phyloP scores from a whole-genome alignment of 2,329 filamentous ascomycete species.

The Aspergillus sclerotialis region DNA sequence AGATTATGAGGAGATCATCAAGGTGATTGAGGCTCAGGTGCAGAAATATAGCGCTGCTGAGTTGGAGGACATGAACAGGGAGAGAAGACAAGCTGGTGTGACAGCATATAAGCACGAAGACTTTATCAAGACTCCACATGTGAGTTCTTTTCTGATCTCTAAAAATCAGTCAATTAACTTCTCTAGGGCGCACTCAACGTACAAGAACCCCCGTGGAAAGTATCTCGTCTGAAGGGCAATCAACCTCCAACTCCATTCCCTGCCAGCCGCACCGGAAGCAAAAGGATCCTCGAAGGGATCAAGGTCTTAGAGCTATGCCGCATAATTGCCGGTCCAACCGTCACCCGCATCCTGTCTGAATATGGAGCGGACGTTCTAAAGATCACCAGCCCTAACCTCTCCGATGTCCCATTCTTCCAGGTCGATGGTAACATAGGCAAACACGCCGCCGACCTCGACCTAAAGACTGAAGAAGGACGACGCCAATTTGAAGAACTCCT shows the following conservation, averaged over 20 bases:
- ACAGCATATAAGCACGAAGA: conserved; percentile 54
- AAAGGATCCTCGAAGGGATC: conserved; percentile 47
- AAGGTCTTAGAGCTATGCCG: conserved; percentile 69
- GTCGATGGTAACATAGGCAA: conserved; percentile 69
- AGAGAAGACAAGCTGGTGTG: conserved; percentile 54
- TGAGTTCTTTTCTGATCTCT: conserved; percentile 17
- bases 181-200: conserved; percentile 26
- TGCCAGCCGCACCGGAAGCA: conserved; percentile 23
- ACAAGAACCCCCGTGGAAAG: conserved; percentile 29
- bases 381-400: conserved; percentile 59
- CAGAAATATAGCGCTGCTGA: conserved; percentile 48
- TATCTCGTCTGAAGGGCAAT: conserved; percentile 22
- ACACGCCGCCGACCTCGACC: conserved; percentile 57
- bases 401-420: conserved; percentile 67
- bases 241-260: conserved; percentile 22
- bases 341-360: conserved; percentile 64
- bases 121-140: conserved; percentile 52
- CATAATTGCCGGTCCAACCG: conserved; percentile 68
- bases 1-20: conserved; percentile 53
- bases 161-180: background rate
- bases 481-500: conserved; percentile 54
- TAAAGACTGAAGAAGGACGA: conserved; percentile 51
- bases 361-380: conserved; percentile 70
- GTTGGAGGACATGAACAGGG: conserved; percentile 52
- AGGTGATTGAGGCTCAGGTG: conserved; percentile 54